These are phyloP conservation scores for Fragaria vesca DNA, from an alignment of 306 rosid species.

Conservation along the genomic window DNA sequence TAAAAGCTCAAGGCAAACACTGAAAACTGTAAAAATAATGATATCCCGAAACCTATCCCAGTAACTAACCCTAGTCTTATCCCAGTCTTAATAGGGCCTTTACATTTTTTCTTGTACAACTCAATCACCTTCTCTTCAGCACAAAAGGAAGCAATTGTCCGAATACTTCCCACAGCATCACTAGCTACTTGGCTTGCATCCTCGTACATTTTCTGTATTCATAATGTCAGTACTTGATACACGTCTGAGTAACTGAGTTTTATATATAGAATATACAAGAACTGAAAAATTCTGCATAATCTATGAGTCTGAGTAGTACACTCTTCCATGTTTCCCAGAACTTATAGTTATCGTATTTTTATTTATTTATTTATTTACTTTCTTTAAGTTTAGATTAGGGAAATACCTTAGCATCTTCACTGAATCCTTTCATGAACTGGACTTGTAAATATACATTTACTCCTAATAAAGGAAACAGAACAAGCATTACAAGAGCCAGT, in stretches of 20 bases:
- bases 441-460: slow-evolving; percentile 54
- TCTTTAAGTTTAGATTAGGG: background rate
- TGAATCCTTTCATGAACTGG: slow-evolving; percentile 56
- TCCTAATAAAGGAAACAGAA: slow-evolving; percentile 52
- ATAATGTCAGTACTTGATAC: background rate
- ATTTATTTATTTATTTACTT: background rate
- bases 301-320: background rate
- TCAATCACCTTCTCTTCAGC: slow-evolving; percentile 83
- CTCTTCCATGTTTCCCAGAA: background rate
- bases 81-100: slow-evolving; percentile 57
- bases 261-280: background rate
- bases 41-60: slow-evolving; percentile 55
- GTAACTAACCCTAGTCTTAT: slow-evolving; percentile 56
- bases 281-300: background rate
- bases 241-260: background rate
- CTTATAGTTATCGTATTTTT: too few species aligned
- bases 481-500: slow-evolving; percentile 58
- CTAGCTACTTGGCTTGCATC: slow-evolving; percentile 81
- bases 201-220: slow-evolving; percentile 64
- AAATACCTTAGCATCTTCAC: slow-evolving; percentile 65
- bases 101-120: slow-evolving; percentile 60
- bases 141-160: slow-evolving; percentile 81
- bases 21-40: slow-evolving; percentile 42
- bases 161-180: slow-evolving; percentile 77
- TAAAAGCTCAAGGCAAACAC: slow-evolving; percentile 58